Evolutionary conservation across 352 stramenopile genomes (phyloP).

Genomic region (Peronospora tabacina): DNA sequence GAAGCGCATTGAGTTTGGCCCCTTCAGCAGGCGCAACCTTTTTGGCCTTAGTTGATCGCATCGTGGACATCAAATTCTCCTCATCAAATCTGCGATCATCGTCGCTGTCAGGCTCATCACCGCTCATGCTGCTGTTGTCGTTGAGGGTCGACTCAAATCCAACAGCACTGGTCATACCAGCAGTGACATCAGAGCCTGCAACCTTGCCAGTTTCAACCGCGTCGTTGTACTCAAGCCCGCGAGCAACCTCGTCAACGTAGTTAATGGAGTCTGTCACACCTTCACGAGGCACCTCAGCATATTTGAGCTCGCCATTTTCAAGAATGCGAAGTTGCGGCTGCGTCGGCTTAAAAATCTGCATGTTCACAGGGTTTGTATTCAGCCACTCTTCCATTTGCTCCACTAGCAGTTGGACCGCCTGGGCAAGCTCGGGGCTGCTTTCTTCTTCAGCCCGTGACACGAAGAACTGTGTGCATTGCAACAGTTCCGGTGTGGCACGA

Average conservation of each 20-base stretch:
- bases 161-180: conserved; percentile 37
- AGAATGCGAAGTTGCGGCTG: conserved; percentile 50
- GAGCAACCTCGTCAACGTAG: conserved; percentile 62
- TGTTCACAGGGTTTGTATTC: conserved; percentile 44
- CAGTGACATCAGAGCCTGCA: conserved; percentile 19
- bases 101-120: conserved; percentile 39
- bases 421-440: conserved; percentile 36
- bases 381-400: conserved; percentile 54
- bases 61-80: conserved; percentile 11
- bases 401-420: conserved; percentile 50
- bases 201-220: conserved; percentile 22
- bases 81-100: conserved; percentile 33
- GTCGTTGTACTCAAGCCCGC: conserved; percentile 49
- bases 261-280: conserved; percentile 46
- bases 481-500: conserved; percentile 54
- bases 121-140: conserved; percentile 34
- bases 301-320: conserved; percentile 44
- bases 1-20: conserved; percentile 51
- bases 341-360: conserved; percentile 47
- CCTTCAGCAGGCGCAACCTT: conserved; percentile 34
- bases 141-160: conserved; percentile 54
- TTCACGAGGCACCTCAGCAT: conserved; percentile 44
- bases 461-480: conserved; percentile 49
- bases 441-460: conserved; percentile 37
- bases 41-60: conserved; percentile 12